These are phyloP conservation scores for Lachnellula cervina DNA, from an alignment of 2,329 filamentous ascomycete species.

Conservation along the genomic window DNA sequence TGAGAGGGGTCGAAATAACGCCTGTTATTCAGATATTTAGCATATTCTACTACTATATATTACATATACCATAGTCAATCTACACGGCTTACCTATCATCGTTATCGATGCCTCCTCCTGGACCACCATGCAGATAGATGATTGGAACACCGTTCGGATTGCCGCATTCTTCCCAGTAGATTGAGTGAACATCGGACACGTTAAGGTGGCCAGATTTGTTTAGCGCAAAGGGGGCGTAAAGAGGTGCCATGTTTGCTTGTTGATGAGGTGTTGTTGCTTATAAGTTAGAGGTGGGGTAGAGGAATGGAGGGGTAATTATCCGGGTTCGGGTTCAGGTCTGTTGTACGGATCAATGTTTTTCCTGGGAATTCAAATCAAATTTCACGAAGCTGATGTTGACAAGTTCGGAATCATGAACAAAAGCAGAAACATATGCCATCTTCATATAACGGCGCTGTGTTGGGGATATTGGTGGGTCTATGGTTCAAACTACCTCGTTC, in stretches of 20 bases:
- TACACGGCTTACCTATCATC: slow-evolving; percentile 32
- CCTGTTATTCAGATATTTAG: slow-evolving; percentile 28
- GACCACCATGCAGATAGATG: slow-evolving; percentile 42
- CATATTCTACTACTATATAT: neutral
- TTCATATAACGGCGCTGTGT: too few species aligned
- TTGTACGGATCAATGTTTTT: too few species aligned
- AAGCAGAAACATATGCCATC: too few species aligned
- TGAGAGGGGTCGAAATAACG: slow-evolving; percentile 40
- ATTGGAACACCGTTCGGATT: slow-evolving; percentile 28
- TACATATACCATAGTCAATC: neutral
- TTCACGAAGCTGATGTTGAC: too few species aligned
- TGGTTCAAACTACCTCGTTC: too few species aligned
- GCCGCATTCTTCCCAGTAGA: slow-evolving; percentile 30
- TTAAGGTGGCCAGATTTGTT: slow-evolving; percentile 26
- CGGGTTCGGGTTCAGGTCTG: too few species aligned
- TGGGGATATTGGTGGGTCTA: neutral
- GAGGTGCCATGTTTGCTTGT: neutral
- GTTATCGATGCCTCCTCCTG: slow-evolving; percentile 35
- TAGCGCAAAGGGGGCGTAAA: neutral
- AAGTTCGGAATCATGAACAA: too few species aligned
- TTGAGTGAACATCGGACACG: slow-evolving; percentile 26
- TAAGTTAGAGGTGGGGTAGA: neutral
- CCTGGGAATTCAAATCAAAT: too few species aligned
- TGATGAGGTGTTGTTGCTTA: neutral
- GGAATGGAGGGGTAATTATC: too few species aligned